phyloP scores from a whole-genome alignment of 1,139 yeast genomes.

The Debaryomyces udenii region DNA sequence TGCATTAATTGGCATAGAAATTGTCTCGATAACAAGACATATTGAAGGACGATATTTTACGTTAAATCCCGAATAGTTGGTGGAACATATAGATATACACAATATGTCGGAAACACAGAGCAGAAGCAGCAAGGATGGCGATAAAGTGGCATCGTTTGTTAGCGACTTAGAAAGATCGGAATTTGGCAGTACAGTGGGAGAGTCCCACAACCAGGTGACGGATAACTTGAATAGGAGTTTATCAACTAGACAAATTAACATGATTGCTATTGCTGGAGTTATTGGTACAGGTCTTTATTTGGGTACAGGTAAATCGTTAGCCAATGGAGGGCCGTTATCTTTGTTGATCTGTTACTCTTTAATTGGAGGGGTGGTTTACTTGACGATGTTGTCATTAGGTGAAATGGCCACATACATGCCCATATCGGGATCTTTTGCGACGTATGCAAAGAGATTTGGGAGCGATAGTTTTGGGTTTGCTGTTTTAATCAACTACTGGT shows the following conservation, averaged over 20 bases:
- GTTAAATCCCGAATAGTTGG: too few species aligned
- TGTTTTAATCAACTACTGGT: conserved; percentile 63
- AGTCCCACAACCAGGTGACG: conserved; percentile 5
- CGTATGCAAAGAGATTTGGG: conserved; percentile 62
- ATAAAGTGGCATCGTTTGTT: not conserved
- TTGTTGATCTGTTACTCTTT: conserved; percentile 58
- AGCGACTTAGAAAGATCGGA: conserved; percentile 6
- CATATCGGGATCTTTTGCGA: conserved; percentile 63
- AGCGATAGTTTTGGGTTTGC: conserved; percentile 67
- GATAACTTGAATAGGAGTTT: conserved; percentile 42
- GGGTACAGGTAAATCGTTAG: conserved; percentile 63
- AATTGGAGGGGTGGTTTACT: conserved; percentile 60
- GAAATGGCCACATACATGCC: conserved; percentile 69
- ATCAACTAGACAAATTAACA: conserved; percentile 55
- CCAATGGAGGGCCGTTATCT: conserved; percentile 67
- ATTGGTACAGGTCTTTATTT: conserved; percentile 71
- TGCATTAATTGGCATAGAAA: too few species aligned
- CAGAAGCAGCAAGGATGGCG: not conserved
- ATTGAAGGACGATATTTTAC: too few species aligned
- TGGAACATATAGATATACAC: not conserved
- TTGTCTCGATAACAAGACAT: too few species aligned
- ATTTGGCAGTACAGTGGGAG: not conserved
- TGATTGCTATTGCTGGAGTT: conserved; percentile 69
- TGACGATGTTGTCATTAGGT: conserved; percentile 64
- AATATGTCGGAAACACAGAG: conserved; percentile 1